Evolutionary conservation across 768 basidiomycete genomes (phyloP), one percentile per base, ranked within the genome.

Genomic region (Astraeus odoratus): DNA sequence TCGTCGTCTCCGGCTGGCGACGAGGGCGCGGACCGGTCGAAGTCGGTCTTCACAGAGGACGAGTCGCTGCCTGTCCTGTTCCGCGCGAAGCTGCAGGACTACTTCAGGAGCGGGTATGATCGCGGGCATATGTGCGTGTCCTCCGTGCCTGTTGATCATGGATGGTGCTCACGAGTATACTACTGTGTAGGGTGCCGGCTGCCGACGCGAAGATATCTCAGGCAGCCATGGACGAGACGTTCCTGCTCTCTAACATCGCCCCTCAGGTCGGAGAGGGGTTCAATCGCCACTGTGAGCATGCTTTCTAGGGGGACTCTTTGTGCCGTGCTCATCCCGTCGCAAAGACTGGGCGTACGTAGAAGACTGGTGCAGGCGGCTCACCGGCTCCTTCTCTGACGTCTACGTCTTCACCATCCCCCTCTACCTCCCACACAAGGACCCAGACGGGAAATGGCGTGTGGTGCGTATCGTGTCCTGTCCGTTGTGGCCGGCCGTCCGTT

Each of bases 191-290:
- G 91, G 92, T 95, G 0, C 93, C 94, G 26, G 95, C 95, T 16
- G 95, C 95, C 24, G 96, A 99, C 65, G 94, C 92, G 7, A 98
- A 94, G 61, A 66, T 70, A 25, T 91, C 88, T 13, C 92, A 94
- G 74, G 75, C 77, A 44, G 95, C 95, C 8, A 98, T 97, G 95
- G 65, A 97, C 60, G 93, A 99, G 67, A 99, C 95, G 0, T 99
- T 99, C 64, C 68, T 90, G 27, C 67, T 99, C 36, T 83, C 90
- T 0, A 99, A 99, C 57, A 96, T 99, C 42, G 95, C 96, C 4
- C 96, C 96, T 34, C 96, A 99, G 74, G 92, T 99, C 20, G 96
- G 96, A 1, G 89, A 79, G 31, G 96, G 95, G 0, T 99, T 98
- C 73, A 99, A 98, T 59, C 75, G 96, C 44, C 93, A 98, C 59